Evolutionary conservation across 176 grass and related monocot species (phyloP).

Genomic region (Tillandsia leiboldiana): DNA sequence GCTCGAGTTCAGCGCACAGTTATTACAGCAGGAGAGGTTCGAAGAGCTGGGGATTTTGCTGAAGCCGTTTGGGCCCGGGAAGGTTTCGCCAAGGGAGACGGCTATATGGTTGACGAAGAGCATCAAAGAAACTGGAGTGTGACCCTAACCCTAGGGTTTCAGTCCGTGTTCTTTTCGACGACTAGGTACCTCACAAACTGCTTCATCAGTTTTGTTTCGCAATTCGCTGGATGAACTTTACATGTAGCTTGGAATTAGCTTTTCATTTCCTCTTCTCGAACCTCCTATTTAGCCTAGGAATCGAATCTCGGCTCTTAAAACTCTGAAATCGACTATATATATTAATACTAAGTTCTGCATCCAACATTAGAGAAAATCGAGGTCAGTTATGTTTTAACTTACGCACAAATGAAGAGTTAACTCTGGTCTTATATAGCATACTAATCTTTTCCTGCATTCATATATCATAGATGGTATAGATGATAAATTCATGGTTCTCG

Average conservation of each 20-base stretch:
- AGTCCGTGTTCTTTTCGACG: neutral
- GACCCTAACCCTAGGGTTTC: constrained; percentile 7
- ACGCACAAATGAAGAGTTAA: too few species aligned
- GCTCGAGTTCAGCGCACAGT: constrained; percentile 91
- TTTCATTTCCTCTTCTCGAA: neutral
- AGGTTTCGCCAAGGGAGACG: constrained; percentile 80
- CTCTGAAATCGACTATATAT: too few species aligned
- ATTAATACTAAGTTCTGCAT: too few species aligned
- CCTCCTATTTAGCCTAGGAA: neutral
- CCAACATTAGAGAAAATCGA: too few species aligned
- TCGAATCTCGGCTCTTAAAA: too few species aligned
- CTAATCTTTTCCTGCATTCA: too few species aligned
- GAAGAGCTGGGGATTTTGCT: constrained; percentile 75
- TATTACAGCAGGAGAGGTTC: constrained; percentile 75
- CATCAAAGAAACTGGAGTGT: constrained; percentile 56
- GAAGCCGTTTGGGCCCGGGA: constrained; percentile 76
- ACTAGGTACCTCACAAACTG: neutral
- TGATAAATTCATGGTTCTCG: too few species aligned
- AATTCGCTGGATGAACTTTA: neutral
- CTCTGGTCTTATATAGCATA: too few species aligned
- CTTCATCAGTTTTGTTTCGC: neutral
- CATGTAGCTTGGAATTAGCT: neutral
- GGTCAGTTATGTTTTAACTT: too few species aligned
- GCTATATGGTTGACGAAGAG: constrained; percentile 93
- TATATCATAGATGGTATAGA: too few species aligned